Base-by-base conservation (phyloP, 2,329 filamentous ascomycete genomes). In the Penicillium sp. region DNA sequence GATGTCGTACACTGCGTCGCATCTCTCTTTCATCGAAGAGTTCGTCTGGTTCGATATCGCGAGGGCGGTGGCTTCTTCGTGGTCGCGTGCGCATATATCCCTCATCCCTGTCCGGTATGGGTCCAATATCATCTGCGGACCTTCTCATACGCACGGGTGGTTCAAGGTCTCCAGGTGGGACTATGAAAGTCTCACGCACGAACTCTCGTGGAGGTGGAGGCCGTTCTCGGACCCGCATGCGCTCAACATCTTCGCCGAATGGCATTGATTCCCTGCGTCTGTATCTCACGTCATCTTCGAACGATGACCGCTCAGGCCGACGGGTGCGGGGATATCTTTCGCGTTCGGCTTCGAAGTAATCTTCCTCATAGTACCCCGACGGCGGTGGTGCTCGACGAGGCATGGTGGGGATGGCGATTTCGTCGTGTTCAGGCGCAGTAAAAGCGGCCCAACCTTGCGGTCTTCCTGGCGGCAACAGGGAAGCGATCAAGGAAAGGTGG, bases 161-260 rank as follows among this genome's bases (percentile, higher is more conserved):
- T 11, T 21, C 27, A 45, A 29, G 13, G 9, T 35, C 31, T 8
- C 27, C 27, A 4, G 66, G 67, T 10, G 66, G 64, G 60, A 71
- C 70, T 50, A 70, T 7, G 6, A 46, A 11, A 27, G 27, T 68
- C 50, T 75, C 72, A 54, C 66, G 67, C 27, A 75, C 56, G 46
- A 76, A 71, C 25, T 76, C 74, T 21, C 72, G 71, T 10, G 63
- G 65, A 10, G 67, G 72, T 10, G 63, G 65, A 10, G 67, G 62
- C 7, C 65, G 66, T 16, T 77, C 77, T 39, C 77, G 74, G 11
- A 77, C 67, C 21, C 77, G 76, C 51, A 75, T 65, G 16, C 73
- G 71, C 37, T 75, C 72, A n/a, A 73, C 67, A 29, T 72, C 70
- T 66, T 67, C 84, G 71, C 71, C 81, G 54, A 61, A 77, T 65